Base-by-base conservation (phyloP, 495 filamentous ascomycete species). In the Patellaria atrata region DNA sequence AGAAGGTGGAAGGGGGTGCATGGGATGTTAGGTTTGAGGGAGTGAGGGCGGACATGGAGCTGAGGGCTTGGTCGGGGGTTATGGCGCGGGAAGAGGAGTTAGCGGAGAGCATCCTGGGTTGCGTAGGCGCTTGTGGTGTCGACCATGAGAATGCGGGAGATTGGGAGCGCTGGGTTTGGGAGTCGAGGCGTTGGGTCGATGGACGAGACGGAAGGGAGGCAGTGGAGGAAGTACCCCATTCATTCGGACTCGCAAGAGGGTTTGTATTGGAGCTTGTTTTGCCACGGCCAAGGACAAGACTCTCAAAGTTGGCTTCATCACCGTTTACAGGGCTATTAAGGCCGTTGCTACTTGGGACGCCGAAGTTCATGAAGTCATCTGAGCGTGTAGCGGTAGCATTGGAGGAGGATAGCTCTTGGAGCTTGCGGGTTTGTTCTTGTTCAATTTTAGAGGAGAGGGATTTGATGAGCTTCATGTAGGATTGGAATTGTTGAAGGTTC, bases 381-480 rank as follows among this genome's bases (percentile, higher is more conserved):
- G 14, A 50, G 33, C 30, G 16, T n/a, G 53, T 50, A 3, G 55
- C 44, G 12, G 37, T 36, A 5, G 39, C 30, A 26, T 43, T 55
- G 23, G 35, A 56, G 1, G 68, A 63, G 2, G 73, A 73, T 19
- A 96, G 64, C 41, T 96, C 91, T 45, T 78, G 77, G 1, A 97
- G 59, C 50, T 94, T 94, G 52, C 71, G 75, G 5, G 65, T 77
- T 43, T 94, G 86, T 43, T 97, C 91, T 10, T 75, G 68, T 52
- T 96, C 87, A 24, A 97, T 79, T 33, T 71, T 70, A 1, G 65
- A 55, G 0, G 82, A 86, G n/a, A 94, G 53, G 0, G 63, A 66
- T 50, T 82, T 87, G 53, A 94, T 89, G 14, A 89, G 60, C 3
- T 66, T 54, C 81, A 96, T 97, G 51, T 85, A 94, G 0, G 68